Evolutionary conservation across 2,329 filamentous ascomycete genomes (phyloP).

Genomic region (Neofusicoccum kwambonambiense): DNA sequence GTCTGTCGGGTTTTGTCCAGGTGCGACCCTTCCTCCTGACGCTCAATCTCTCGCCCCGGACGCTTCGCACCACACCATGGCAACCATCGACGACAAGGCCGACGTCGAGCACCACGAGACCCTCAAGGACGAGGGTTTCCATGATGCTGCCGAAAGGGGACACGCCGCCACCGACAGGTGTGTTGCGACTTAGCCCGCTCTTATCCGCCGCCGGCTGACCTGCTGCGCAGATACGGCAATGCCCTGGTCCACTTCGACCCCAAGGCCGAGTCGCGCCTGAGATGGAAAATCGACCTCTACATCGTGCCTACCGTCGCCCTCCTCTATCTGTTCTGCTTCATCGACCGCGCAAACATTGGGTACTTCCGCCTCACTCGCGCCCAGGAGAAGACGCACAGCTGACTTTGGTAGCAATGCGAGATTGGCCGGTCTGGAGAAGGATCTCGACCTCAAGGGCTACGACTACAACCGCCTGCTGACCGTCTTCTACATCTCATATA

Average conservation of each 20-base stretch:
- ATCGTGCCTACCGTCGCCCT: conserved; percentile 65
- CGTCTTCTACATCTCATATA: conserved; percentile 71
- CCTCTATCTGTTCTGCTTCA: conserved; percentile 72
- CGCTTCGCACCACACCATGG: neutral
- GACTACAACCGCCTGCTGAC: conserved; percentile 70
- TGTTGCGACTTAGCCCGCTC: neutral
- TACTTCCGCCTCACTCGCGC: conserved; percentile 21
- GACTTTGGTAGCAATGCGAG: conserved; percentile 55
- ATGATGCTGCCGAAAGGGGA: conserved; percentile 19
- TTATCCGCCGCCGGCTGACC: neutral
- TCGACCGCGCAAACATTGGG: conserved; percentile 74
- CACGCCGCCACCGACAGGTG: conserved; percentile 20
- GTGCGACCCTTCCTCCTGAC: neutral
- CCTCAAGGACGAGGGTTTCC: conserved; percentile 6
- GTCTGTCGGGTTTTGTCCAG: neutral
- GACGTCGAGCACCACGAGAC: conserved; percentile 13
- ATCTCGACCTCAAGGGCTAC: conserved; percentile 59
- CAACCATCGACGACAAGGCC: neutral
- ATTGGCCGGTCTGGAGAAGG: conserved; percentile 63
- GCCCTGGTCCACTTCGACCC: conserved; percentile 56
- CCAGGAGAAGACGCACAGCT: neutral
- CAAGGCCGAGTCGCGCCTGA: conserved; percentile 56
- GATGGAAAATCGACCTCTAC: conserved; percentile 64
- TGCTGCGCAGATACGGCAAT: conserved; percentile 45
- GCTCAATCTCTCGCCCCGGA: neutral